Evolutionary conservation across 345 rosid genomes (phyloP).

Genomic region (Anastatica hierochuntica): DNA sequence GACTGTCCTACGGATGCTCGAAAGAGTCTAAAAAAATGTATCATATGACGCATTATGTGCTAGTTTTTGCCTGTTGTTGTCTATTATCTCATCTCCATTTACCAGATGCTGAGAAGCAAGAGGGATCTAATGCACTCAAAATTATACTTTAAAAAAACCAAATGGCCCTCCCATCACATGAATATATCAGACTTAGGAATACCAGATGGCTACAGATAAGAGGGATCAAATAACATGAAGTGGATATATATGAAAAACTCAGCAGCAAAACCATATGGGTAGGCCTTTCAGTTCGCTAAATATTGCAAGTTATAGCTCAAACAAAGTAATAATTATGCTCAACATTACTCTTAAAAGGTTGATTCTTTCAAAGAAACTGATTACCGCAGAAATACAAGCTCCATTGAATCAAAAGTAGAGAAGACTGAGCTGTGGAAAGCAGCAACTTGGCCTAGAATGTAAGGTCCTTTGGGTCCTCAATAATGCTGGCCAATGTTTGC

Average conservation of each 20-base stretch:
- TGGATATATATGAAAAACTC: neutral
- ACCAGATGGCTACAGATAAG: neutral
- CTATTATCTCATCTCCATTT: slow-evolving; percentile 10
- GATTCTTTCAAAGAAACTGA: slow-evolving; percentile 19
- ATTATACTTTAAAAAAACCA: neutral
- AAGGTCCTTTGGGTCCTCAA: slow-evolving; percentile 82
- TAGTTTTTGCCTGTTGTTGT: neutral
- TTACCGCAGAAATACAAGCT: slow-evolving; percentile 23
- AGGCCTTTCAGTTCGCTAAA: slow-evolving; percentile 3
- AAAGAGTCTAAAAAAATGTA: slow-evolving; percentile 31
- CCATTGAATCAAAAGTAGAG: slow-evolving; percentile 17
- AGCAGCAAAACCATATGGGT: slow-evolving; percentile 1
- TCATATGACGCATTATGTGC: neutral
- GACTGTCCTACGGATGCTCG: slow-evolving; percentile 61
- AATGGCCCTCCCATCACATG: neutral
- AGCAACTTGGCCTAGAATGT: slow-evolving; percentile 40
- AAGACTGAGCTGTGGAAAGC: slow-evolving; percentile 8
- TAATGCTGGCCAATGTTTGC: slow-evolving; percentile 78
- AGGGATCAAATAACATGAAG: neutral
- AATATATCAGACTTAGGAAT: neutral
- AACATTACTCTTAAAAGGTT: slow-evolving; percentile 12
- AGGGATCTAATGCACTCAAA: slow-evolving; percentile 6
- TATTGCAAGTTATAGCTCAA: slow-evolving; percentile 1
- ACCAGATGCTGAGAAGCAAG: neutral
- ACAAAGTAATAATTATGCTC: slow-evolving; percentile 12